Evolutionary conservation across 2,329 filamentous ascomycete genomes (phyloP).

Genomic region (Talaromyces amestolkiae): DNA sequence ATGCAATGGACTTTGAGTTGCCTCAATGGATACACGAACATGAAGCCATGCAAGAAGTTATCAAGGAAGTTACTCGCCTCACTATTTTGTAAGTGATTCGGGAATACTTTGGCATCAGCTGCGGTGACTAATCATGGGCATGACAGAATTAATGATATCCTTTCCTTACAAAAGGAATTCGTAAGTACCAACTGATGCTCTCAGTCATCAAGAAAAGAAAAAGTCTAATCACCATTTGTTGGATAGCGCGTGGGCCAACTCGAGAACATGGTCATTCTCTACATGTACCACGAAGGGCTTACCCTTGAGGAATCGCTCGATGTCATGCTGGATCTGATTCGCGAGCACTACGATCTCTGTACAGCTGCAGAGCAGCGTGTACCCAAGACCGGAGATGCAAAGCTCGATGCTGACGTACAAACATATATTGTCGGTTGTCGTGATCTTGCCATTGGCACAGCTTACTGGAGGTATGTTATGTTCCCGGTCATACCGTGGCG

Average conservation of each 20-base stretch:
- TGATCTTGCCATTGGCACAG: conserved; percentile 10
- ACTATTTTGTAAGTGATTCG: background rate
- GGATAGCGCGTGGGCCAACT: background rate
- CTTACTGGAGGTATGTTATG: conserved; percentile 6
- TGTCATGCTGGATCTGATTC: conserved; percentile 9
- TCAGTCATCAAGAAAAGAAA: background rate
- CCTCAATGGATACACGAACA: conserved; percentile 11
- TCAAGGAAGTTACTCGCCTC: conserved; percentile 1
- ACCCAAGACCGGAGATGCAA: conserved; percentile 1
- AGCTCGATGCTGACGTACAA: conserved; percentile 8
- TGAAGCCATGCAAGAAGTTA: conserved; percentile 5
- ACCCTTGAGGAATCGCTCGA: conserved; percentile 3
- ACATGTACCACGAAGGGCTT: conserved; percentile 11
- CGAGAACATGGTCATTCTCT: conserved; percentile 9
- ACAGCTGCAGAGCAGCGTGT: conserved; percentile 10
- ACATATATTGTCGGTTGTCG: conserved; percentile 8
- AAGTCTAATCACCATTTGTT: background rate
- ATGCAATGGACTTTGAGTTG: conserved; percentile 8
- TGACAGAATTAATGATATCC: conserved; percentile 7
- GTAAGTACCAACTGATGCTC: background rate
- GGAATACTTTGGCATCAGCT: background rate
- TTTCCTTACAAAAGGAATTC: conserved; percentile 2
- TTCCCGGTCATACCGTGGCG: background rate
- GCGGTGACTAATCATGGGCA: background rate
- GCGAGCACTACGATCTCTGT: conserved; percentile 4